phyloP scores from a whole-genome alignment of 176 grass and related monocot genomes.

The Carex scoparia region DNA sequence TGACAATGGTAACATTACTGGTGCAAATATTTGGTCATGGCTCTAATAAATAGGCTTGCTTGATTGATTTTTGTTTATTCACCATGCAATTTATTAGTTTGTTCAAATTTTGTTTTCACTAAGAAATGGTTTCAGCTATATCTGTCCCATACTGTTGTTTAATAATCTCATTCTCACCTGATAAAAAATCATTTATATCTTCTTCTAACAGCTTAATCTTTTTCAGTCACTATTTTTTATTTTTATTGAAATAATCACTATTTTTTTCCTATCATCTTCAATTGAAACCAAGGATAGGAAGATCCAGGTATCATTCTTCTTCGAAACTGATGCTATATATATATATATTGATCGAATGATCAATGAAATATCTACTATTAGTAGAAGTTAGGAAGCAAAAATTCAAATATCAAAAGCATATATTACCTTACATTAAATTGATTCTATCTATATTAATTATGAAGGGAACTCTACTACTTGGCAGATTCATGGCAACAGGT shows the following conservation, averaged over 20 bases:
- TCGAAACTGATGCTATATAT: background rate
- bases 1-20: slow-evolving; percentile 37
- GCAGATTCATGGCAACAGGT: slow-evolving; percentile 69
- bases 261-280: too few relatives aligned
- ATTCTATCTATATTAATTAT: background rate
- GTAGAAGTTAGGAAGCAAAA: background rate
- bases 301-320: background rate
- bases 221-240: background rate
- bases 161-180: background rate
- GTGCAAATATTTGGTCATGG: background rate
- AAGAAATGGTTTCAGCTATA: background rate
- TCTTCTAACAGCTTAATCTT: too few relatives aligned
- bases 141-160: background rate
- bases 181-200: too few relatives aligned
- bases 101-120: background rate
- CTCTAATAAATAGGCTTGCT: background rate
- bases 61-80: background rate
- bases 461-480: background rate
- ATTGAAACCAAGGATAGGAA: background rate
- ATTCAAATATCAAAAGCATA: background rate
- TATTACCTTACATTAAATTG: background rate
- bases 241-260: background rate
- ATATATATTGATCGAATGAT: background rate
- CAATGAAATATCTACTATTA: background rate
- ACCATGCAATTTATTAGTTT: background rate